Conservation (phyloP, 768 basidiomycete genomes). For the Kwoniella sp. region DNA sequence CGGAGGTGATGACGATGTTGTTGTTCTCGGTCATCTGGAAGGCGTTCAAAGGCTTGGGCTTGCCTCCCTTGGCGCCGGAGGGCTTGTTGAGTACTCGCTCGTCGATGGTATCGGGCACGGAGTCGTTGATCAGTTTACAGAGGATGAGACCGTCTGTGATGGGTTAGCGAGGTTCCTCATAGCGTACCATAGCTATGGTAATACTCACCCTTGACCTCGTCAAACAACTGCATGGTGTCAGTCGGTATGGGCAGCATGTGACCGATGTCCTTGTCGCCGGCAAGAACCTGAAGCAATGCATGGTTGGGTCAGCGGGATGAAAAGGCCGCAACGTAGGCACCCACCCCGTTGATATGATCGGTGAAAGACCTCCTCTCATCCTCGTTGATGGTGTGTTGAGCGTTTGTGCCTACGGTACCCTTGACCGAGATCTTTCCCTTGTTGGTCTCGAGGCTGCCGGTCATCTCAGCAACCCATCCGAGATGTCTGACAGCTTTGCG, state of each 20-base stretch:
- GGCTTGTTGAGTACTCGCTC: constrained; percentile 95
- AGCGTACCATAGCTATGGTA: too few species aligned
- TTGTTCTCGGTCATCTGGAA: constrained; percentile 99
- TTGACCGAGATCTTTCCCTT: constrained; percentile 86
- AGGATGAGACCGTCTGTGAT: constrained; percentile 85
- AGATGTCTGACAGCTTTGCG: too few species aligned
- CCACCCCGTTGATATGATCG: constrained; percentile 92
- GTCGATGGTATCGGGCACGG: constrained; percentile 98
- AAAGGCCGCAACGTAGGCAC: too few species aligned
- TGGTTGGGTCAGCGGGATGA: too few species aligned
- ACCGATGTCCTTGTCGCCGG: constrained; percentile 80
- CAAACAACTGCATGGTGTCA: constrained; percentile 96
- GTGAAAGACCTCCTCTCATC: constrained; percentile 94
- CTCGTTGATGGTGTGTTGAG: constrained; percentile 95
- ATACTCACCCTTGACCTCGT: constrained; percentile 70
- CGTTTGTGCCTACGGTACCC: constrained; percentile 83
- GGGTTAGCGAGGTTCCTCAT: too few species aligned
- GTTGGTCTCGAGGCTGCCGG: constrained; percentile 39
- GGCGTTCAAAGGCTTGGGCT: constrained; percentile 68
- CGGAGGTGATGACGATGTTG: constrained; percentile 97
- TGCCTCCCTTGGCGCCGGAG: constrained; percentile 60
- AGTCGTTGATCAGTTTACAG: constrained; percentile 96
- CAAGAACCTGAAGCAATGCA: constrained; percentile 78
- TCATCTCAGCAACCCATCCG: not conserved
- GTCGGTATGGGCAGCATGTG: constrained; percentile 85